Base-by-base conservation (phyloP, 2,329 filamentous ascomycete species). In the Diaporthe sp. region DNA sequence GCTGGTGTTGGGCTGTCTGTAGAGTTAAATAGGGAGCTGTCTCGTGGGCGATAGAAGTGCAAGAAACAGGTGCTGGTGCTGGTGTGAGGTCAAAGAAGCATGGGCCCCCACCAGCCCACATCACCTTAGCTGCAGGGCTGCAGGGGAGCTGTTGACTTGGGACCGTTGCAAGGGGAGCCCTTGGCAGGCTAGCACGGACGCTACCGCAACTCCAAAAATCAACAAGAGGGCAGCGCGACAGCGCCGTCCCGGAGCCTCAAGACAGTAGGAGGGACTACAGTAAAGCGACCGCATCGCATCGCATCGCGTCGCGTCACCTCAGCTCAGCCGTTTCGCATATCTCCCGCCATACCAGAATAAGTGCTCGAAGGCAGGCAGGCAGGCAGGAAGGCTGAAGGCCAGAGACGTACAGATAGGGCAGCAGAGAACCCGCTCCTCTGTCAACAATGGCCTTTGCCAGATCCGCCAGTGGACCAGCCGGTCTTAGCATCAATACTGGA, bases 401-500 rank as follows among this genome's bases (percentile, higher is more conserved):
- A 2, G n/a, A 61, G 34, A 37, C 57, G n/a, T 10, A 39, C 28
- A 37, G 42, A 10, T 4, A 17, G 19, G 8, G 12, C 39, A 10
- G 62, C 46, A 44, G 13, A 34, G 70, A 28, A 51, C 22, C n/a
- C 10, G 22, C 39, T 2, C 17, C 42, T 12, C 49, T 19, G 25
- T 39, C 51, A 67, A 28, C 77, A 73, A 89, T 89, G 87, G 87
- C 87, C 81, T 83, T 89, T 81, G 87, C 86, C 75, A 87, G 90
- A 82, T 92, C 90, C 79, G 88, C 88, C 75, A 91, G 90, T 82
- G 90, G 89, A 80, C 90, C 90, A 77, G 89, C 86, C 78, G 90
- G 89, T 81, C 86, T 92, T 78, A 91, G 88, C 80, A 92, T 92
- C 84, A 93, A 92, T 83, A 92, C 90, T 25, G 88, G 87, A 78